Evolutionary conservation across 1,284 basidiomycete genomes (phyloP), one percentile per base, ranked within the genome.

Genomic region (Neolentinus lepideus): DNA sequence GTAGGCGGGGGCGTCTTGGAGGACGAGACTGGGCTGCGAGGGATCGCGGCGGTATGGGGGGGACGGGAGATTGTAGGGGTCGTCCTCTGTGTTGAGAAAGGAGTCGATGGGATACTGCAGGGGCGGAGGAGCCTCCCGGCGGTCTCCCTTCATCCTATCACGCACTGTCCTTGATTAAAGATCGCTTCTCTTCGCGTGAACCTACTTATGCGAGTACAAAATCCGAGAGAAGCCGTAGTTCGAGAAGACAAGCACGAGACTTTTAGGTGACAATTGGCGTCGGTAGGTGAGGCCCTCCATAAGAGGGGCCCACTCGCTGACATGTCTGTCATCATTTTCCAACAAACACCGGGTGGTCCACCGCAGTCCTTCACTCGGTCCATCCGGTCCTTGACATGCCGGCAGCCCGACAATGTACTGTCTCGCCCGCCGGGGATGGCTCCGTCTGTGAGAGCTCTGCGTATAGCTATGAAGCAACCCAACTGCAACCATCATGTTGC

Each of bases 31-130:
- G 31, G 69, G 66, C 1, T 63, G 58, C 53, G 65, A 65, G 9
- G 65, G 58, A 48, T 63, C 54, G 33, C 60, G 64, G 10, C 61
- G 63, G 60, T 70, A 71, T 4, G 69, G 69, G 2, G 71, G 69
- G 2, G 69, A 67, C 27, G 69, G 68, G 19, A 68, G 56, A 11
- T 66, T 54, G 55, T 60, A 54, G 26, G 63, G 59, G 56, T 66
- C 64, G 56, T 51, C 16, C 33, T 68, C 64, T 16, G 59, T 56
- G 56, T 58, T 51, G 60, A 70, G 68, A 54, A 67, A 56, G 12
- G 54, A 51, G n/a, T 53, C 3, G 55, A 19, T 21, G 19, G 6
- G 38, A 22, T 36, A 53, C 64, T 60, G 51, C 59, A 61, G 53
- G 47, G 55, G 52, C 19, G 61, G 56, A 12, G 54, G 54, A 31